Evolutionary conservation across 75 land plant genomes (phyloP).

Genomic region (Picea sitchensis): DNA sequence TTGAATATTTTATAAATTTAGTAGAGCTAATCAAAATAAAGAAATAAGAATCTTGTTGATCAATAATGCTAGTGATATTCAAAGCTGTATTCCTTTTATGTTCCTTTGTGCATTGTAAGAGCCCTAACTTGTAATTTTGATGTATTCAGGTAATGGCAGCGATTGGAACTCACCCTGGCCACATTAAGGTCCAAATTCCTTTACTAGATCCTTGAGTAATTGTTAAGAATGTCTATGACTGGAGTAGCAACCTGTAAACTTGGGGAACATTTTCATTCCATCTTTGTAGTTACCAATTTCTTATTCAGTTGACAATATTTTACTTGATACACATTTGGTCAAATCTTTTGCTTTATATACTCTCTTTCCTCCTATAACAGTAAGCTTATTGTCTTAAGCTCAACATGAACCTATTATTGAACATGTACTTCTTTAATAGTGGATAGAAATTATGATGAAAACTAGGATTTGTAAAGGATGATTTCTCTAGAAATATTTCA

Average conservation of each 20-base stretch:
- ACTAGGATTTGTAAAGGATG: too few species aligned
- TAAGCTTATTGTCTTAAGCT: too few species aligned
- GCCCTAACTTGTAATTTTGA: background rate
- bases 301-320: background rate
- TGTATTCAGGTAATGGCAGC: constrained; percentile 4
- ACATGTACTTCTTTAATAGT: too few species aligned
- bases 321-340: too few species aligned
- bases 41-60: background rate
- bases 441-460: too few species aligned
- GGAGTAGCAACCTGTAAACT: background rate
- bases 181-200: background rate
- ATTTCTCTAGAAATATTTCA: too few species aligned
- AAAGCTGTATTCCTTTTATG: background rate
- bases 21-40: background rate
- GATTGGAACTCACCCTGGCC: constrained; percentile 11
- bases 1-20: background rate
- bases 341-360: too few species aligned
- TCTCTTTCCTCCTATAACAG: too few species aligned
- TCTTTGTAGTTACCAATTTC: background rate
- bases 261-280: background rate
- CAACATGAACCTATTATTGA: too few species aligned
- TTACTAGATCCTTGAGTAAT: background rate
- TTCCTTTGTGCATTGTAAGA: background rate
- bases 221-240: background rate
- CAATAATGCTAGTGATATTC: background rate